Base-by-base conservation (phyloP, 768 basidiomycete species). In the Krasilnikovozyma curviuscula region DNA sequence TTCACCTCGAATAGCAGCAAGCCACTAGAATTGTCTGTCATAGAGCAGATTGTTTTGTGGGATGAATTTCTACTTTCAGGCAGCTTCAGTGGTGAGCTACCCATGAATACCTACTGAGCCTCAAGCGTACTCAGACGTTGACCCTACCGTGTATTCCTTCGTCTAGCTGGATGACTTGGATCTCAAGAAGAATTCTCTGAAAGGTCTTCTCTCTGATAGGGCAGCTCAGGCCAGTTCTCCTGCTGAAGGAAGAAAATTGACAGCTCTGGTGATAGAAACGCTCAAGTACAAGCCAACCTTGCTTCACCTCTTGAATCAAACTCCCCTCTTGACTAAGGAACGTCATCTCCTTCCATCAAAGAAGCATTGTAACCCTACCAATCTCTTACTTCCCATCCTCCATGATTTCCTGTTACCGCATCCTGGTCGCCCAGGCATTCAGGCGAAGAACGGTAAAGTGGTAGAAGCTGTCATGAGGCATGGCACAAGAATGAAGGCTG, bases 211-310 rank as follows among this genome's bases (percentile, higher is more conserved):
- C 2, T 41, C 50, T 1, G 18, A 34, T 18, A 34, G 12, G 33
- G 12, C 18, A 12, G 12, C 33, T 34, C 33, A 12, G 13, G 12
- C 18, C 33, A 34, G 18, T 5, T 12, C 23, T 10, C 35, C 23
- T 12, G 13, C 46, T 46, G 18, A 40, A 46, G 33, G 48, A 52
- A 41, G 50, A 52, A 40, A 46, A 7, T 34, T 52, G 33, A 34
- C 48, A 13, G 50, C 50, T 5, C 46, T 93, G 31, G 78, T 95
- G 28, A 88, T 97, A 46, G 84, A 93, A 67, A 91, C 86, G 0
- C 68, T 97, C 40, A 95, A 93, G 73, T 95, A 88, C 69, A 85
- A 80, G 65, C 63, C 75, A 16, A 75, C 74, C n/a, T 68, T 95
- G 50, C 64, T 62, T 23, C 75, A 81, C 49, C 71, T 91, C 45